Base-by-base conservation (phyloP, 805 yeast species). In the Ogataea saltuana region DNA sequence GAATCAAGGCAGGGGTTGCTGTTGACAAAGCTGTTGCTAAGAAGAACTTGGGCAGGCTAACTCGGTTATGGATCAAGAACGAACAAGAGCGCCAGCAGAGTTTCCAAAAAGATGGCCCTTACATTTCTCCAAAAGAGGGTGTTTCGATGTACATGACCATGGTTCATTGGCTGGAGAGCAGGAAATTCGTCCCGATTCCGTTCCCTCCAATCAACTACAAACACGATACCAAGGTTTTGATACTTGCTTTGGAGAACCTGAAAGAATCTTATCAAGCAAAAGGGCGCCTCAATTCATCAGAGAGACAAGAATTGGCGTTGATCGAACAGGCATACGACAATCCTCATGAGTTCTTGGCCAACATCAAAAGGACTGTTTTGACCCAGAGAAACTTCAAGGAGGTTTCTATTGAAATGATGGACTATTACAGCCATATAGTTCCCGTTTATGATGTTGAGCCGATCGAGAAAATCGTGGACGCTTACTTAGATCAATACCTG, bases 301-400 rank as follows among this genome's bases (percentile, higher is more conserved):
- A 93, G 63, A 74, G 97, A 50, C 97, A 91, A 64, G 99, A 93
- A 56, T 68, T 93, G 47, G 93, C 97, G 0, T 69, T 91, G 48
- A 88, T 93, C 35, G 99, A 93, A 59, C 95, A 89, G 58, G 98
- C 98, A 0, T 93, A 88, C 60, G 99, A 93, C 57, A 88, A 88
- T 54, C 99, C 99, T 0, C 96, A 89, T 61, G 98, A 95, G 58
- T 84, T 90, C 48, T 69, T 93, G 45, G 85, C 84, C 12, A 77
- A 96, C 49, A 78, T 93, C 43, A 93, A 93, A 64, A 83, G 84
- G 55, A 81, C 83, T 32, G 65, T 93, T 35, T 68, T 89, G 44
- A 86, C 97, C 0, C 97, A 90, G 61, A 73, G 98, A 48, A 93
- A 88, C 8, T 93, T 93, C 68, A 90, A 90, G 60, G 97, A 93